Conservation (phyloP, 2,329 filamentous ascomycete genomes). For the Colletotrichum phormii region DNA sequence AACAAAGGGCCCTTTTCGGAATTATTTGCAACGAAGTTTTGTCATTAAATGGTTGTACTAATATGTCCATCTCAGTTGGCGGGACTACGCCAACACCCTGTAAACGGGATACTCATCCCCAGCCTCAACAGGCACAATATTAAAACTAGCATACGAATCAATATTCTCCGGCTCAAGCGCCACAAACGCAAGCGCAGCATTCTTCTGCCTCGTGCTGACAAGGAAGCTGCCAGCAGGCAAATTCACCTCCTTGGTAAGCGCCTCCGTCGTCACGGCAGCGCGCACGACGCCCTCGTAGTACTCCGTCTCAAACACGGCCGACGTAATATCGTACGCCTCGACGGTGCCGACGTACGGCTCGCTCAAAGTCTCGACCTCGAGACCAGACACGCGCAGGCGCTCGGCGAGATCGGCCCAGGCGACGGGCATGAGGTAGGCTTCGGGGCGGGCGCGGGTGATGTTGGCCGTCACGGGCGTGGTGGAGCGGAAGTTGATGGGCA, state of each 20-base stretch:
- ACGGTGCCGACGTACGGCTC: constrained; percentile 42
- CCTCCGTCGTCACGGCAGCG: constrained; percentile 39
- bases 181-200: constrained; percentile 44
- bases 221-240: constrained; percentile 45
- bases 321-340: constrained; percentile 43
- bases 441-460: constrained; percentile 44
- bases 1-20: background rate
- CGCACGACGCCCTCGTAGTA: constrained; percentile 46
- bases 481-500: constrained; percentile 44
- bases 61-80: background rate
- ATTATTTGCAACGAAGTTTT: background rate
- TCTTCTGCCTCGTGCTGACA: constrained; percentile 48
- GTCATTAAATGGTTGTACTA: background rate
- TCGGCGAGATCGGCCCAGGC: constrained; percentile 45
- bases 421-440: constrained; percentile 45
- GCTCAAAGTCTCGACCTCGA: constrained; percentile 42
- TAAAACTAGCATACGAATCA: constrained; percentile 48
- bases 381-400: constrained; percentile 41
- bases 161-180: constrained; percentile 48
- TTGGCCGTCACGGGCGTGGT: constrained; percentile 44
- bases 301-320: constrained; percentile 38
- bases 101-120: constrained; percentile 48
- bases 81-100: constrained; percentile 34
- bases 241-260: constrained; percentile 36
- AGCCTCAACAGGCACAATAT: constrained; percentile 43